phyloP scores from a whole-genome alignment of 495 filamentous ascomycete species.

The Hyaloscypha variabilis region DNA sequence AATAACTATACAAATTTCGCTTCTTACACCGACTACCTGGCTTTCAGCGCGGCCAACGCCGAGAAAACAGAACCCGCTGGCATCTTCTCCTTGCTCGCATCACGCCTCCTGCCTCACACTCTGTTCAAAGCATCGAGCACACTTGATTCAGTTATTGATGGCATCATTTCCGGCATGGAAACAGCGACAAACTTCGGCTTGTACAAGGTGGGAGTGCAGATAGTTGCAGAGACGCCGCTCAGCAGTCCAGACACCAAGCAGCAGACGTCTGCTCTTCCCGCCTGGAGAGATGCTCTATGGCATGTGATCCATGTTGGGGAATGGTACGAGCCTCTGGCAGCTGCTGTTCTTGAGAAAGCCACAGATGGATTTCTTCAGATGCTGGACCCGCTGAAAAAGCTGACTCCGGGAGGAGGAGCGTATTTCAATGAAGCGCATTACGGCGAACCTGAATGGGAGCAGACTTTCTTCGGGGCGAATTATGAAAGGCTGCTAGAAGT shows the following conservation, averaged over 20 bases:
- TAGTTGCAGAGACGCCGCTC: slow-evolving; percentile 9
- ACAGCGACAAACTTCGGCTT: not conserved
- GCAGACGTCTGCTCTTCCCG: slow-evolving; percentile 43
- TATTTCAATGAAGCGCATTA: slow-evolving; percentile 55
- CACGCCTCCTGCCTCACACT: slow-evolving; percentile 29
- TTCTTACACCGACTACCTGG: not conserved
- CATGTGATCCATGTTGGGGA: slow-evolving; percentile 44
- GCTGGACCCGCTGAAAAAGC: slow-evolving; percentile 9
- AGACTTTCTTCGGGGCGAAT: slow-evolving; percentile 52
- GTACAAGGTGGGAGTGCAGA: not conserved
- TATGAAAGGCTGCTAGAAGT: slow-evolving; percentile 45
- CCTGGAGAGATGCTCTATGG: slow-evolving; percentile 55
- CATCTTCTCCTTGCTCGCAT: slow-evolving; percentile 30
- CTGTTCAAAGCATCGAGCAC: slow-evolving; percentile 31
- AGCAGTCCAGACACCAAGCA: slow-evolving; percentile 32
- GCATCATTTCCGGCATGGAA: not conserved
- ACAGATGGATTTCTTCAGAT: not conserved
- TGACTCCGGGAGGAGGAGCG: slow-evolving; percentile 30
- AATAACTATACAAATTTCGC: not conserved
- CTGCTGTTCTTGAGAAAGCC: not conserved
- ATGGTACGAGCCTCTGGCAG: slow-evolving; percentile 4
- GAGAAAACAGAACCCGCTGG: slow-evolving; percentile 23
- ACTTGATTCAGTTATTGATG: slow-evolving; percentile 11
- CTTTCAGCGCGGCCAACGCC: slow-evolving; percentile 2
- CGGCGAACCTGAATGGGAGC: slow-evolving; percentile 42